Evolutionary conservation across 2,329 filamentous ascomycete genomes (phyloP).

Genomic region (Arthrobotrys megalospora): DNA sequence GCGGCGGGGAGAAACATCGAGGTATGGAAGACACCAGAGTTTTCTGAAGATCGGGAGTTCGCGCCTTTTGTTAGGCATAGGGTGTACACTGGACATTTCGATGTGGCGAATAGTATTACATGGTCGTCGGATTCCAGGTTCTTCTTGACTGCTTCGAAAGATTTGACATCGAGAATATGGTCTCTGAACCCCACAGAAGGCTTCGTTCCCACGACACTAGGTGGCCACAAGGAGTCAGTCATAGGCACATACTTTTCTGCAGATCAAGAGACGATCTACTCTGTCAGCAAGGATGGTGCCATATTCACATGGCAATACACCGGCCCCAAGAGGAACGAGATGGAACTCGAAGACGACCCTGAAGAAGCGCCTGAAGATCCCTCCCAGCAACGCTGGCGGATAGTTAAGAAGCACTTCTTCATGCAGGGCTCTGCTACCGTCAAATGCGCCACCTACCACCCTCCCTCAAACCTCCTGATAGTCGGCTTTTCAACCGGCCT

Average conservation of each 20-base stretch:
- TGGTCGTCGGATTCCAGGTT: conserved; percentile 98
- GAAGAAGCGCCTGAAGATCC: conserved; percentile 75
- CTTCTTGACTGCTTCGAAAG: conserved; percentile 91
- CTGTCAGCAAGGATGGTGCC: conserved; percentile 96
- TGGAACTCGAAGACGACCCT: conserved; percentile 71
- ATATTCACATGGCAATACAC: conserved; percentile 93
- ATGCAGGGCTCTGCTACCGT: conserved; percentile 90
- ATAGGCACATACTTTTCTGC: conserved; percentile 97
- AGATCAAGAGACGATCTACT: conserved; percentile 90
- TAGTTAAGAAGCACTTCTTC: conserved; percentile 92
- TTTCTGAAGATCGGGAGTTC: conserved; percentile 88
- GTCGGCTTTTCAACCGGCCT: conserved; percentile 95
- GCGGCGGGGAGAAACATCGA: conserved; percentile 89
- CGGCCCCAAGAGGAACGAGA: conserved; percentile 71
- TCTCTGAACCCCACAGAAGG: conserved; percentile 88
- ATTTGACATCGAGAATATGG: conserved; percentile 95
- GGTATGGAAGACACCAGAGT: conserved; percentile 93
- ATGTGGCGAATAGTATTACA: conserved; percentile 85
- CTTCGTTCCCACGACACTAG: conserved; percentile 89
- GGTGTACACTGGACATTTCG: conserved; percentile 89
- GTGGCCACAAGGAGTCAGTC: conserved; percentile 90
- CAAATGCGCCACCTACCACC: conserved; percentile 90
- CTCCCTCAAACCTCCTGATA: conserved; percentile 90
- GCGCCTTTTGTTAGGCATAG: conserved; percentile 93
- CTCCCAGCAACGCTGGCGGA: conserved; percentile 86